A percentile compares a stretch with the other conserved stretches of the same genome.
These are phyloP conservation scores for Ophiostoma tasmaniense DNA, from an alignment of 2,329 filamentous ascomycete genomes.

Conservation along the genomic window DNA sequence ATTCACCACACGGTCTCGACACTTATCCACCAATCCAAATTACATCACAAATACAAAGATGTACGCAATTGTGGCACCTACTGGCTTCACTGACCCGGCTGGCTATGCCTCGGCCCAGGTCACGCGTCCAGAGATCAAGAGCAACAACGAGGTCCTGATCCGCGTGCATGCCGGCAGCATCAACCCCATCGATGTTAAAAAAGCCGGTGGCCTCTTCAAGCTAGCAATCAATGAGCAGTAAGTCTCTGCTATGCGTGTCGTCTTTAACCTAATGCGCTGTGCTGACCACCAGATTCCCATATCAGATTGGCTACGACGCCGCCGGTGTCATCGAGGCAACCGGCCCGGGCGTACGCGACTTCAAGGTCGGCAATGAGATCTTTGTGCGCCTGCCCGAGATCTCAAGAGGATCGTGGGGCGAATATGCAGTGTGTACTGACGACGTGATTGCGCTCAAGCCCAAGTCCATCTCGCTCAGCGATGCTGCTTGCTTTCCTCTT, in stretches of 20 bases:
- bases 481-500: conserved; percentile 10
- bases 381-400: conserved; percentile 30
- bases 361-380: conserved; percentile 28
- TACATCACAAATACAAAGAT: neutral
- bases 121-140: conserved; percentile 26
- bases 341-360: conserved; percentile 25
- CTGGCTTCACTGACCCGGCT: neutral
- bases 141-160: conserved; percentile 37
- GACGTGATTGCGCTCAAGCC: conserved; percentile 5
- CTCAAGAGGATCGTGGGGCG: neutral
- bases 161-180: conserved; percentile 32
- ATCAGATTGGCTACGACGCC: conserved; percentile 23
- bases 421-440: conserved; percentile 2
- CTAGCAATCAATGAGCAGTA: neutral
- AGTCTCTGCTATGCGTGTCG: neutral
- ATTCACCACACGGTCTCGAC: neutral
- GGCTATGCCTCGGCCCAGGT: conserved; percentile 6
- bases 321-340: conserved; percentile 27
- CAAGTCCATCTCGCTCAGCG: neutral
- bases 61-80: conserved; percentile 7
- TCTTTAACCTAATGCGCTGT: neutral
- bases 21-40: neutral
- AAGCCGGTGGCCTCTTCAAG: conserved; percentile 25
- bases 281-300: conserved; percentile 3
- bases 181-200: conserved; percentile 30